Evolutionary conservation across 73 alveolate genomes (phyloP).

Genomic region (Paramecium bursaria): DNA sequence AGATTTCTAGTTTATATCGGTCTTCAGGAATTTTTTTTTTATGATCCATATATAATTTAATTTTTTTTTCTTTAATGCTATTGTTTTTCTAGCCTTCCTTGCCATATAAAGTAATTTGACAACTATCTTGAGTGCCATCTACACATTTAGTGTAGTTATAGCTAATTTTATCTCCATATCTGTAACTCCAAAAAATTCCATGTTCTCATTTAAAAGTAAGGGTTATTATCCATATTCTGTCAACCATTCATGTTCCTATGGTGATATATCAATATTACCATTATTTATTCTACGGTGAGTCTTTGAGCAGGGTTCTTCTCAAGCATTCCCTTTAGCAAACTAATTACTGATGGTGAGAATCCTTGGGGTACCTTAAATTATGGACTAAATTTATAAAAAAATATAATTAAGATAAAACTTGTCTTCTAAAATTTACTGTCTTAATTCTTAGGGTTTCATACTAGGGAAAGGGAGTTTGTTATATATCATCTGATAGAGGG

Average conservation of each 20-base stretch:
- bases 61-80: constrained; percentile 10
- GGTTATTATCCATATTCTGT: constrained; percentile 49
- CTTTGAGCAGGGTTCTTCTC: constrained; percentile 53
- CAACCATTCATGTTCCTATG: constrained; percentile 36
- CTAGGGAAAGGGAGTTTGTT: constrained; percentile 74
- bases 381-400: neutral
- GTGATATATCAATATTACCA: neutral
- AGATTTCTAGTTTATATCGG: constrained; percentile 73
- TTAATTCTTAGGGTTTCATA: constrained; percentile 57
- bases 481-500: constrained; percentile 76
- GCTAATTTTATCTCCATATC: constrained; percentile 48
- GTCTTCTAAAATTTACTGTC: constrained; percentile 60
- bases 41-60: constrained; percentile 38
- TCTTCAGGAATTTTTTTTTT: constrained; percentile 57
- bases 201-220: constrained; percentile 12
- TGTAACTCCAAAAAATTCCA: constrained; percentile 20
- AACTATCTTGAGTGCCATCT: constrained; percentile 52
- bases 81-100: constrained; percentile 48
- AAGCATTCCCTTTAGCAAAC: constrained; percentile 24
- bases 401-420: neutral
- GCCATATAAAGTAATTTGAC: constrained; percentile 40
- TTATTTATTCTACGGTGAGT: constrained; percentile 5
- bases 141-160: constrained; percentile 24
- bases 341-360: constrained; percentile 9
- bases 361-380: constrained; percentile 23